Base-by-base conservation (phyloP, 306 rosid species). In the Lathyrus oleraceus region DNA sequence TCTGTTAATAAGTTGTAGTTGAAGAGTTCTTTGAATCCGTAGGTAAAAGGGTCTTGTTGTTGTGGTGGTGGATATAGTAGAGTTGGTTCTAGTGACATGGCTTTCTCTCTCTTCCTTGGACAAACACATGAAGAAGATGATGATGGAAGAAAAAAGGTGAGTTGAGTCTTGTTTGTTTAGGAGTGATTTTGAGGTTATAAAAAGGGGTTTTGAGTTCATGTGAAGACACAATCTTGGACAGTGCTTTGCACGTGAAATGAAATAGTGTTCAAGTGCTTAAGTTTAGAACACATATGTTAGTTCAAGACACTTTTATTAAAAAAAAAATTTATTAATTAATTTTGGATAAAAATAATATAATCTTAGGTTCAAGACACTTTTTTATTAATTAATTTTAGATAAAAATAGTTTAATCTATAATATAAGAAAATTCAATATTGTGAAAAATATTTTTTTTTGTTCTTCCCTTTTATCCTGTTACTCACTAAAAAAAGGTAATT, bases 41-140 rank as follows among this genome's bases (percentile, higher is more conserved):
- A 78, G 52, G 20, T 57, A 21, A 87, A 81, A 2, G 90, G 92
- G 44, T 88, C 86, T 74, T 86, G 85, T 63, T 87, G 36, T 32
- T 0, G 36, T 32, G 36, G 36, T 32, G 36, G 36, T 5, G 36
- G 84, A 38, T 76, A 87, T n/a, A 88, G 86, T 15, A 86, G 63
- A 13, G 63, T 86, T 19, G 99, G 89, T 15, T 95, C 97, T 1
- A 95, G 82, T 4, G 97, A 95, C 99, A 95, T 92, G 6, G 30
- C 52, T 62, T 2, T 67, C 75, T 61, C 63, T 62, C 21, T 75
- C 66, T 65, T 58, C 66, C 11, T 72, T 71, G 2, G 77, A 15
- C n/a, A 82, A 39, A 70, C 81, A 82, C 81, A 78, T 77, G 28
- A 32, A 5, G 16, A 66, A n/a, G 53, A 38, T 10, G 63, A 58